Evolutionary conservation across 805 yeast genomes (phyloP), one percentile per base, ranked within the genome.

Genomic region (Jamesozyma hellenica): DNA sequence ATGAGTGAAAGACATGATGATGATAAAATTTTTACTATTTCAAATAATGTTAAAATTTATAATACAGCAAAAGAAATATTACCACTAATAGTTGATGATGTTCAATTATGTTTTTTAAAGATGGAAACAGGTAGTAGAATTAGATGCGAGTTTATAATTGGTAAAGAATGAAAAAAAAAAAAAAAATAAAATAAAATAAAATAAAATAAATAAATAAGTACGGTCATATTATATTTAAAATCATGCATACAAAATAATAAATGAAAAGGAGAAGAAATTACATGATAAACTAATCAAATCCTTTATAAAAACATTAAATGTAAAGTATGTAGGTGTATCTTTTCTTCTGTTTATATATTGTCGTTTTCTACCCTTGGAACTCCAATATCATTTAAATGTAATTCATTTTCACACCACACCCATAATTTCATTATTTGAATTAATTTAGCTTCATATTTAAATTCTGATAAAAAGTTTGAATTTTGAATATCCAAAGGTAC

Each of bases 341-440:
- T 10, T 9, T 9, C 28, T 10, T 26, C 11, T 29, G n/a, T 4
- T 12, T 12, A 28, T 36, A 33, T 28, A n/a, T 30, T 28, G 35
- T 36, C 36, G 26, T 34, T 34, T 32, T 58, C 56, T 15, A 67
- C 48, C 15, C 59, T 50, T 0, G 67, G 68, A 12, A 63, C 60
- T 6, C 63, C 64, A 25, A 63, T 57, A 36, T 59, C 55, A 26
- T 55, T 48, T 39, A 63, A 65, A 38, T 65, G 59, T 33, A 75
- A 50, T 52, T 71, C 60, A 49, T 74, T 74, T 50, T 77, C 84
- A 8, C 81, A 74, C 66, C 82, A 75, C 3, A 71, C 66, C 82
- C 82, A 79, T 34, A 79, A 52, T 51, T 75, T 74, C 37, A 77
- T 64, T 21, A 79, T 61, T 40, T 73, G 69, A 46, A 76, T 75